phyloP scores from a whole-genome alignment of 2,329 filamentous ascomycete genomes.

The Scleromitrula shiraiana region DNA sequence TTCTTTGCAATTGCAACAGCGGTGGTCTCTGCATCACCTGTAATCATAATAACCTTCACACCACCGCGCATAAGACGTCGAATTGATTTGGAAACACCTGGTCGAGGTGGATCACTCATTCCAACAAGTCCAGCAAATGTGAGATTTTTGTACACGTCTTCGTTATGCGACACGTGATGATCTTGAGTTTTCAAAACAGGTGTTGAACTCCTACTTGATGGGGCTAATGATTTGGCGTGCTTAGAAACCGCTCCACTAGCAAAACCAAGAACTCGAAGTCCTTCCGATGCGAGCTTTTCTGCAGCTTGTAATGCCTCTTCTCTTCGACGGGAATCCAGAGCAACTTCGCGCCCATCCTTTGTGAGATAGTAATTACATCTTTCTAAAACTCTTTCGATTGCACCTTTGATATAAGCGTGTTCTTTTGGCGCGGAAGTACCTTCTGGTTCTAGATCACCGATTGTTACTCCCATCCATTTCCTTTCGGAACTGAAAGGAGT shows the following conservation, averaged over 20 bases:
- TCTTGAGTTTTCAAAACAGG: conserved; percentile 32
- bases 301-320: conserved; percentile 72
- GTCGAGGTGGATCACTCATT: conserved; percentile 93
- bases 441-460: conserved; percentile 41
- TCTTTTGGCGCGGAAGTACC: conserved; percentile 44
- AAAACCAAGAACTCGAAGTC: conserved; percentile 85
- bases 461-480: conserved; percentile 98
- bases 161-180: conserved; percentile 37
- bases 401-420: conserved; percentile 91
- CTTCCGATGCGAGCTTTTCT: conserved; percentile 79
- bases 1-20: conserved; percentile 90
- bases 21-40: conserved; percentile 90
- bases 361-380: conserved; percentile 89
- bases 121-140: conserved; percentile 89
- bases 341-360: conserved; percentile 75
- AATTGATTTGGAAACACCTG: conserved; percentile 84
- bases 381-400: conserved; percentile 76
- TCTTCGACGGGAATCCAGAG: conserved; percentile 68
- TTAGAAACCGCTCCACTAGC: conserved; percentile 68
- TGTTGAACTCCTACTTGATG: conserved; percentile 42
- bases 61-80: conserved; percentile 85
- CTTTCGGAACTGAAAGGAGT: conserved; percentile 94
- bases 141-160: conserved; percentile 74
- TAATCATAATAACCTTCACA: conserved; percentile 98
- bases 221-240: conserved; percentile 34